A percentile compares a stretch with the other conserved stretches of the same genome.
Conservation (phyloP, 192 early-diverging fungal genomes). For the Dimargaris verticillata region DNA sequence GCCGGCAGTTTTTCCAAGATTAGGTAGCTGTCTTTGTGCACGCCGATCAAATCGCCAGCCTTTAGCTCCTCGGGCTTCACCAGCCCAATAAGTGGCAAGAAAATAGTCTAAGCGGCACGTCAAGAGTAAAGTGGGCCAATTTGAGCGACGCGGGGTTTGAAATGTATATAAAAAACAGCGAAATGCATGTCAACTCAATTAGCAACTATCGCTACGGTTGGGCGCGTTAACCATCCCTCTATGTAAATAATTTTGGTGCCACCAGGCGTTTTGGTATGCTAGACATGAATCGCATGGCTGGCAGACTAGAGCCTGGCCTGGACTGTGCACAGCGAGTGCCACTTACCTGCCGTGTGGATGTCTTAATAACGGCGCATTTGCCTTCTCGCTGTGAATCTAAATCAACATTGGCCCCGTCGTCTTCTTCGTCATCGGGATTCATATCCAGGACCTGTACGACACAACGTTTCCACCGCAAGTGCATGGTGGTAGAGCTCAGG, state of each 20-base stretch:
- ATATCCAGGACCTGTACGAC: slow-evolving; percentile 75
- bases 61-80: slow-evolving; percentile 77
- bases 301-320: no score
- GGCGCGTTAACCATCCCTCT: no score
- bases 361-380: slow-evolving; percentile 94
- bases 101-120: slow-evolving; percentile 55
- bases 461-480: no score
- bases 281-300: no score
- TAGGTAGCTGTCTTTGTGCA: slow-evolving; percentile 95
- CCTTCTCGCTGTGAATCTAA: slow-evolving; percentile 84
- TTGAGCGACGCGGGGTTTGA: background rate
- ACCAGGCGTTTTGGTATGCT: no score
- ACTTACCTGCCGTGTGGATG: slow-evolving; percentile 84
- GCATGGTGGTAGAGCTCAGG: no score
- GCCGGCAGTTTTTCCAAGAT: slow-evolving; percentile 90
- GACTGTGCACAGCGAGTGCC: no score
- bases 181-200: no score
- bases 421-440: slow-evolving; percentile 78
- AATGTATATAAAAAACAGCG: background rate
- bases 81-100: slow-evolving; percentile 90
- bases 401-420: slow-evolving; percentile 89
- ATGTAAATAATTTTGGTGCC: background rate
- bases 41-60: slow-evolving; percentile 94
- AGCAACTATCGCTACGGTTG: no score
- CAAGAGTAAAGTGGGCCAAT: background rate